phyloP scores from a whole-genome alignment of 1,284 basidiomycete species.

The Sutorius eximius region DNA sequence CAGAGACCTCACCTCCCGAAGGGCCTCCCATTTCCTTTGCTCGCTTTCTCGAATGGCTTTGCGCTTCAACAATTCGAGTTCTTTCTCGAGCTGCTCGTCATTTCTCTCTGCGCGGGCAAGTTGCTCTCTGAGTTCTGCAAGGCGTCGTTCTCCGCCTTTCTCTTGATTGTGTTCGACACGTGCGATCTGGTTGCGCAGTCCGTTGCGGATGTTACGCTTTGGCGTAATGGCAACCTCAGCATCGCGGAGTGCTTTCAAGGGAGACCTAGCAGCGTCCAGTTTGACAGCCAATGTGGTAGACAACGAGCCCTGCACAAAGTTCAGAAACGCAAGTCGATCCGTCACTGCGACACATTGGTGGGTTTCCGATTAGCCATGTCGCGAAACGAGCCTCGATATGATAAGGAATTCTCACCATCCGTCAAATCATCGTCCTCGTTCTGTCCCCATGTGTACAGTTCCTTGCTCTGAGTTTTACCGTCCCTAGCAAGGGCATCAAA shows the following conservation, averaged over 20 bases:
- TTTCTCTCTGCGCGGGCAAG: constrained; percentile 61
- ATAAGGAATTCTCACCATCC: constrained; percentile 53
- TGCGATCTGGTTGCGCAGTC: constrained; percentile 58
- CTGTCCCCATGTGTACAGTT: constrained; percentile 80
- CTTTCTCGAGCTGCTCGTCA: constrained; percentile 64
- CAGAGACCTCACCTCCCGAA: constrained; percentile 58
- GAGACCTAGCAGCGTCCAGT: constrained; percentile 59
- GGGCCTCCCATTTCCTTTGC: constrained; percentile 69
- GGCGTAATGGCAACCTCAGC: constrained; percentile 63
- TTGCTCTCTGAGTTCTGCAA: constrained; percentile 65
- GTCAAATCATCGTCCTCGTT: constrained; percentile 65
- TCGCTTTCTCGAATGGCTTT: constrained; percentile 74
- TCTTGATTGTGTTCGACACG: constrained; percentile 64
- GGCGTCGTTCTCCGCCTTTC: constrained; percentile 56
- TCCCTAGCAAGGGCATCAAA: constrained; percentile 65
- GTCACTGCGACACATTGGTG: constrained; percentile 47
- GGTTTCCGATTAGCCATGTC: constrained; percentile 11
- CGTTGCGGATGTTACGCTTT: constrained; percentile 56
- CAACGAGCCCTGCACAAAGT: constrained; percentile 70
- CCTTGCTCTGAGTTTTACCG: constrained; percentile 71
- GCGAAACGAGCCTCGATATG: background rate
- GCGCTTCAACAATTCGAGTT: constrained; percentile 68
- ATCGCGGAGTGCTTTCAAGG: constrained; percentile 69
- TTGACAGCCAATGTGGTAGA: constrained; percentile 57
- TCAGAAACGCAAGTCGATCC: constrained; percentile 76